phyloP scores from a whole-genome alignment of 2,329 filamentous ascomycete species.

The Chaetomiaceae sp. region DNA sequence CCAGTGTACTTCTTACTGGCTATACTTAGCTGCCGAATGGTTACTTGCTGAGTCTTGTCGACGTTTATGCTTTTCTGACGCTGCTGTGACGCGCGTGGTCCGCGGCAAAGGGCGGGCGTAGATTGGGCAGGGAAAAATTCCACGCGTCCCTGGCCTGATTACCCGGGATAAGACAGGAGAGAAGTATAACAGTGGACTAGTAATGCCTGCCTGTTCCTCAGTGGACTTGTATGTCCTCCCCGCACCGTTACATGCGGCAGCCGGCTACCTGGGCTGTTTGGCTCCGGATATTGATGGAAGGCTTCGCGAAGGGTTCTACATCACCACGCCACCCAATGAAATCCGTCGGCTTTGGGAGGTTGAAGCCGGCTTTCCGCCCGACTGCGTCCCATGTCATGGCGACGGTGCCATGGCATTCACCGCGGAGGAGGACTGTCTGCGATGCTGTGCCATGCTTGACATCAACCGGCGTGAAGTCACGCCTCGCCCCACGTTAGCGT shows the following conservation, averaged over 20 bases:
- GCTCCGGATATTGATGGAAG: conserved; percentile 18
- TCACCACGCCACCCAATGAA: conserved; percentile 9
- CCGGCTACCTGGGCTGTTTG: conserved; percentile 1
- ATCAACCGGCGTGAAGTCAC: conserved; percentile 13
- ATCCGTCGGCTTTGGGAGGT: neutral
- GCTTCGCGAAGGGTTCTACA: conserved; percentile 12
- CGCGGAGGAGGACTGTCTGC: neutral
- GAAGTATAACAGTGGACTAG: conserved; percentile 1
- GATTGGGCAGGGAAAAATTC: conserved; percentile 10
- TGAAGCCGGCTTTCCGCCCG: conserved; percentile 8
- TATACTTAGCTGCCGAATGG: conserved; percentile 10
- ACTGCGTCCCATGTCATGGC: neutral
- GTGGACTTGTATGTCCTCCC: neutral
- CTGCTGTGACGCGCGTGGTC: neutral
- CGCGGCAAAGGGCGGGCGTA: neutral
- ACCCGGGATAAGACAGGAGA: conserved; percentile 9
- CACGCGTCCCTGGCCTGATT: conserved; percentile 4
- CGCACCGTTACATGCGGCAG: conserved; percentile 12
- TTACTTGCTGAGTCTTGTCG: neutral
- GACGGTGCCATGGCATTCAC: neutral
- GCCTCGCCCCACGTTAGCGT: conserved; percentile 5
- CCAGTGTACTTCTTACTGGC: conserved; percentile 8
- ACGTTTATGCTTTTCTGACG: neutral
- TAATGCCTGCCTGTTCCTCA: neutral
- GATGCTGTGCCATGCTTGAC: neutral